Percentiles rank a stretch among this genome's conserved stretches.
These are phyloP conservation scores for Amanita fuliginea DNA, from an alignment of 768 basidiomycete species.

Conservation along the genomic window DNA sequence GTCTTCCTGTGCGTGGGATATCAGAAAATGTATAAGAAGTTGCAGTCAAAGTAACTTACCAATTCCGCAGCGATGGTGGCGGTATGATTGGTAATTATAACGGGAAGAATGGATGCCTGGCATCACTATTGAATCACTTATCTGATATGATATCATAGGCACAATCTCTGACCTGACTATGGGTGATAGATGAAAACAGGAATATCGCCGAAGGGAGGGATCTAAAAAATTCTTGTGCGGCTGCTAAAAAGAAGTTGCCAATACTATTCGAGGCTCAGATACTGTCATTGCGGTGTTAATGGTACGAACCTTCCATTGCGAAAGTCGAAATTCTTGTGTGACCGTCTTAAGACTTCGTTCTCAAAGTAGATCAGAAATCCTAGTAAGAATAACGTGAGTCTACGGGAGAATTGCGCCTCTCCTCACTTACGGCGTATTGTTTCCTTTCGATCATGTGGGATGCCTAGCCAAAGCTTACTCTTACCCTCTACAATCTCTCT, in stretches of 20 bases:
- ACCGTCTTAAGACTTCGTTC: conserved; percentile 73
- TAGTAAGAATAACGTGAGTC: conserved; percentile 19
- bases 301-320: conserved; percentile 64
- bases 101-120: conserved; percentile 75
- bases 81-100: conserved; percentile 87
- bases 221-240: conserved; percentile 82
- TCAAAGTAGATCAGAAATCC: conserved; percentile 93
- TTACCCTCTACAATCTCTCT: conserved; percentile 83
- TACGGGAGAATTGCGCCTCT: not conserved
- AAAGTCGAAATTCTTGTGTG: conserved; percentile 93
- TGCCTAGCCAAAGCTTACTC: conserved; percentile 71
- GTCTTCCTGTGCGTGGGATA: conserved; percentile 41
- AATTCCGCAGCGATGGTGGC: conserved; percentile 93
- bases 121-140: not conserved
- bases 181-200: conserved; percentile 85
- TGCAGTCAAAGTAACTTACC: conserved; percentile 21
- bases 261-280: conserved; percentile 33
- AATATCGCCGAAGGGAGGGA: conserved; percentile 92
- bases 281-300: not conserved
- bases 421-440: conserved; percentile 61
- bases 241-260: conserved; percentile 87
- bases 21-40: conserved; percentile 1
- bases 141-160: not conserved
- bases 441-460: conserved; percentile 86
- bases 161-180: conserved; percentile 39